Base-by-base conservation (phyloP, 495 filamentous ascomycete species). In the Penicillium parvum region DNA sequence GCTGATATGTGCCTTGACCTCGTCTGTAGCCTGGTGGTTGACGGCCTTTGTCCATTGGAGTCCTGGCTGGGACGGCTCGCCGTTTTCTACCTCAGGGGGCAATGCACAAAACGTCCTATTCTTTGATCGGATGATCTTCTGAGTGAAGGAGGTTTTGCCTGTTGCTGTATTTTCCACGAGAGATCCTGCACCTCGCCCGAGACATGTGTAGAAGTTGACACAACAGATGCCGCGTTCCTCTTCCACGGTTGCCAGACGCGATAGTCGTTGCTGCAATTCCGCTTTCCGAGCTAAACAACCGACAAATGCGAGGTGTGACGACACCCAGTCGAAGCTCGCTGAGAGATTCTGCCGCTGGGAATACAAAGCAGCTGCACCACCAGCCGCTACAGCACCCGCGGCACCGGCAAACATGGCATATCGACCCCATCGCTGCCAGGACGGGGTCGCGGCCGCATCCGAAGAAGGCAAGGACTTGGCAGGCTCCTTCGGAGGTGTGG, bases 281-380 rank as follows among this genome's bases (percentile, higher is more conserved):
- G 86, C 79, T 7, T 75, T 77, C 16, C 88, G 80, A 45, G 84
- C 82, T 3, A 98, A 75, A 55, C 86, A 91, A 1, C 90, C 90
- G 2, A 97, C 84, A 52, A 98, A 98, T 59, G 90, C 89, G n/a
- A 98, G 80, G 67, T 98, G 94, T 11, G 85, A 88, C 7, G 83
- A 81, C 11, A 86, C 86, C 90, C 90, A 98, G 25, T 61, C 69
- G 67, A 81, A 81, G 0, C 86, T 82, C 15, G 81, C 71, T 0
- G 72, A 76, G 25, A 98, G 73, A 26, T 86, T 79, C 7, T 95
- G 85, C 11, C 86, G 75, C 51, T 90, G 87, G 27, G 87, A 61
- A 62, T 95, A 97, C 10, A 90, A 83, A 1, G 88, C 90, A 4
- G 87, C 89, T 7, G 87, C 89, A 5, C 88, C 86, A n/a, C 85